Base-by-base conservation (phyloP, 108 stramenopile species). In the Aurantiochytrium sp. region DNA sequence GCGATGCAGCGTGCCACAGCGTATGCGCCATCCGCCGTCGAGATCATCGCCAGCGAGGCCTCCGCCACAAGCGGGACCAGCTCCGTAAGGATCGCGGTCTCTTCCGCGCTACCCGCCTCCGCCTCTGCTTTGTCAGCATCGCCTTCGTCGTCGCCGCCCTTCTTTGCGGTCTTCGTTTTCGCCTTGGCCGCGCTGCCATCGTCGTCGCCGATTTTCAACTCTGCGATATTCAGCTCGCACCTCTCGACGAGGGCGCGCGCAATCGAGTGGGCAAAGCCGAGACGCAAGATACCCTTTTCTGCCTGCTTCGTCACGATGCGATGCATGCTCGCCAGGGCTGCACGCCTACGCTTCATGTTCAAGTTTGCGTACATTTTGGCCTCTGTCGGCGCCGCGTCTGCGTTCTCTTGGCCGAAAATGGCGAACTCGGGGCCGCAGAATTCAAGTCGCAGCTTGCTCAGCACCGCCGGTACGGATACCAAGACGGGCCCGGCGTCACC, bases 1-100 rank as follows among this genome's bases (percentile, higher is more conserved):
- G 76, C 76, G 23, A 83, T 83, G 76, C 76, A 83, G 49, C 76
- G 45, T 23, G 51, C 76, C 45, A 83, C 76, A 12, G 76, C 51
- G 23, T 6, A 21, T 6, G 76, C 51, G n/a, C 76, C 76, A 53
- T 83, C 76, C 8, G 51, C 19, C 18, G 76, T 83, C 18, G 49
- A 53, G 3, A 83, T 83, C 76, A 83, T 83, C 6, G 76, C 76
- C n/a, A 83, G 76, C 5, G 76, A 47, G 51, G 76, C 76, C 76
- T 83, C 76, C 12, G 76, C 51, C 12, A 83, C 23, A 4, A 83
- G 45, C 45, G 76, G 76, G 49, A 83, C 51, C n/a, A 83, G 51
- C 49, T 83, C 51, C 19, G 18, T 43, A 47, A 83, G 6, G 51
- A 83, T 83, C 6, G 49, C 51, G 76, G 10, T 10, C 64, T 69